Conservation (phyloP, 2,329 filamentous ascomycete genomes). For the Ceratocystiopsis sp. region DNA sequence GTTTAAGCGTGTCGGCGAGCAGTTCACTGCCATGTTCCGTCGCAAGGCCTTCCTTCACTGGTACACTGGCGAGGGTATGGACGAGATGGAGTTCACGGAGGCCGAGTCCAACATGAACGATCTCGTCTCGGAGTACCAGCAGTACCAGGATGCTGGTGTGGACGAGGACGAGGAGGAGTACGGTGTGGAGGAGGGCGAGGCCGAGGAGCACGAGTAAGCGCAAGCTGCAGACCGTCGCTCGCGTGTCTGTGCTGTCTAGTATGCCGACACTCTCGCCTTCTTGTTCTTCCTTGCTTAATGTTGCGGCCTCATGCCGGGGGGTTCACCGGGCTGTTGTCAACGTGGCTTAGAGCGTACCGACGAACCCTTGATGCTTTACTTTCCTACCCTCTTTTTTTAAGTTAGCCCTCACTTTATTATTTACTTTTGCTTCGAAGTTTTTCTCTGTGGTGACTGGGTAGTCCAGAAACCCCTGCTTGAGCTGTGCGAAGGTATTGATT, state of each 20-base stretch:
- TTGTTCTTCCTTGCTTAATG: constrained; percentile 1
- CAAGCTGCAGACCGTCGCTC: no score
- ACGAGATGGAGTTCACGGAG: constrained; percentile 99
- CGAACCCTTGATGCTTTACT: no score
- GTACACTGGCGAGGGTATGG: constrained; percentile 99
- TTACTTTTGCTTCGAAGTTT: not conserved
- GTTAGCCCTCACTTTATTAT: not conserved
- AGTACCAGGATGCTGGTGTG: constrained; percentile 98
- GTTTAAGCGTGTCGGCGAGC: constrained; percentile 99
- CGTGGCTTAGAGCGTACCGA: no score
- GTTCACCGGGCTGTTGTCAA: no score
- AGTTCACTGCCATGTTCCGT: constrained; percentile 99
- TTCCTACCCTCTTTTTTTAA: no score
- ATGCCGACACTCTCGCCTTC: constrained; percentile 2
- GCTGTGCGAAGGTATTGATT: no score
- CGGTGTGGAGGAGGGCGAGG: constrained; percentile 67
- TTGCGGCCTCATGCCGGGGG: no score
- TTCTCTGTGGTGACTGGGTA: no score
- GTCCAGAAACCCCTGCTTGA: no score
- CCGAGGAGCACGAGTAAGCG: constrained; percentile 35
- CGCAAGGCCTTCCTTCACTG: constrained; percentile 99
- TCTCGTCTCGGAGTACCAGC: constrained; percentile 97
- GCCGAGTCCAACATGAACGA: constrained; percentile 99
- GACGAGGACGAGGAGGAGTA: constrained; percentile 96
- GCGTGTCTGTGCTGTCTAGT: not conserved